phyloP scores from a whole-genome alignment of 345 rosid genomes.

The Microcos paniculata region DNA sequence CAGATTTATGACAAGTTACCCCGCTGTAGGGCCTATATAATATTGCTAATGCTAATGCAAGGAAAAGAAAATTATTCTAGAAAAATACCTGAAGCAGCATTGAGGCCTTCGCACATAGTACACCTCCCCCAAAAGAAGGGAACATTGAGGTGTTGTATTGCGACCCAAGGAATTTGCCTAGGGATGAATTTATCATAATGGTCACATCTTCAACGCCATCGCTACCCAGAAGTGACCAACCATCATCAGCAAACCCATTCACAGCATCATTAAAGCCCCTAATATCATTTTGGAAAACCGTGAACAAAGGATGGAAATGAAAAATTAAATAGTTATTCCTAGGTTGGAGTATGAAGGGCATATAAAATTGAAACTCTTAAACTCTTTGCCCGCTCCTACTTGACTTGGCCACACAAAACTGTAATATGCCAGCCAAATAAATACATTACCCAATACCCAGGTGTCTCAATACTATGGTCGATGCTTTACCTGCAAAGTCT shows the following conservation, averaged over 20 bases:
- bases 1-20: background rate
- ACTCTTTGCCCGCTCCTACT: background rate
- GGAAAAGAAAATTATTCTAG: background rate
- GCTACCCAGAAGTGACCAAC: conserved; percentile 82
- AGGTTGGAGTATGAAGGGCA: background rate
- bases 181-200: conserved; percentile 69
- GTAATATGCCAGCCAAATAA: background rate
- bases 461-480: background rate
- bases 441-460: background rate
- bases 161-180: conserved; percentile 67
- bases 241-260: conserved; percentile 89
- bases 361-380: background rate
- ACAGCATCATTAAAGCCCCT: conserved; percentile 99
- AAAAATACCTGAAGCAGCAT: conserved; percentile 83
- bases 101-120: conserved; percentile 93
- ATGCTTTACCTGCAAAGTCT: conserved; percentile 71
- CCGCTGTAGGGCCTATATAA: background rate
- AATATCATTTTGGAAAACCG: conserved; percentile 18
- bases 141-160: conserved; percentile 62
- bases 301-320: background rate
- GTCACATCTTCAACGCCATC: conserved; percentile 92
- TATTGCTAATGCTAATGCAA: background rate
- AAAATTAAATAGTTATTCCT: background rate
- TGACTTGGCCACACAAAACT: background rate
- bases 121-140: conserved; percentile 85